Conservation (phyloP, 129 eudicot genomes). For the Flaveria brownii region DNA sequence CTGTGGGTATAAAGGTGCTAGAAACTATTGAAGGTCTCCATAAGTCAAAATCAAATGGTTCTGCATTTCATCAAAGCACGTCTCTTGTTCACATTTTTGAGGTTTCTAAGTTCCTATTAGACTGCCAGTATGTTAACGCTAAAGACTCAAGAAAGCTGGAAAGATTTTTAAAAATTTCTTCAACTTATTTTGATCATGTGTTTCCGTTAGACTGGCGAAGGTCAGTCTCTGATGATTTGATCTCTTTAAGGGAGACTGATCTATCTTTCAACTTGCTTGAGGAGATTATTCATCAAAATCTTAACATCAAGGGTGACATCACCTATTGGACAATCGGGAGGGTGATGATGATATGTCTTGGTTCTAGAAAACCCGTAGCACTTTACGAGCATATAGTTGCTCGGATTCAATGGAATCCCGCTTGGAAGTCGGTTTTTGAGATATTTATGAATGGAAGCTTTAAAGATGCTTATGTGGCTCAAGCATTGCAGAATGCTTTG, state of each 20-base stretch:
- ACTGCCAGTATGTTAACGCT: slow-evolving; percentile 19
- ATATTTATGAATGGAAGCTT: neutral
- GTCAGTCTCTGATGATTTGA: slow-evolving; percentile 36
- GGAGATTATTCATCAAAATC: slow-evolving; percentile 36
- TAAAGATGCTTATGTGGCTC: neutral
- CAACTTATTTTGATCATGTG: slow-evolving; percentile 32
- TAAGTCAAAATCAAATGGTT: slow-evolving; percentile 12
- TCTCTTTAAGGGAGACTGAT: slow-evolving; percentile 45
- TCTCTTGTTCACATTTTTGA: slow-evolving; percentile 44
- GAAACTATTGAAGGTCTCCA: slow-evolving; percentile 43
- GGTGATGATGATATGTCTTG: slow-evolving; percentile 49
- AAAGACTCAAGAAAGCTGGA: slow-evolving; percentile 16
- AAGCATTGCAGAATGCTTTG: slow-evolving; percentile 36
- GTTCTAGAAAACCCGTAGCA: slow-evolving; percentile 35
- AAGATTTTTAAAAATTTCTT: slow-evolving; percentile 26
- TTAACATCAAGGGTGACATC: slow-evolving; percentile 26
- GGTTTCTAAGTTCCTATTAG: slow-evolving; percentile 46
- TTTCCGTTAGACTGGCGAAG: slow-evolving; percentile 61
- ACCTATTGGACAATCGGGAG: slow-evolving; percentile 53
- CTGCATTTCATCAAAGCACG: slow-evolving; percentile 39
- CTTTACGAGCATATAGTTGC: slow-evolving; percentile 18
- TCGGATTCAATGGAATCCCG: neutral
- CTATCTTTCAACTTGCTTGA: slow-evolving; percentile 44
- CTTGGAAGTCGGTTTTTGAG: slow-evolving; percentile 48
- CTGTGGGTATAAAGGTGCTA: slow-evolving; percentile 50